A percentile compares a stretch with the other conserved stretches of the same genome.
Conservation (phyloP, 2,329 filamentous ascomycete genomes). For the Metarhizium guizhouense region DNA sequence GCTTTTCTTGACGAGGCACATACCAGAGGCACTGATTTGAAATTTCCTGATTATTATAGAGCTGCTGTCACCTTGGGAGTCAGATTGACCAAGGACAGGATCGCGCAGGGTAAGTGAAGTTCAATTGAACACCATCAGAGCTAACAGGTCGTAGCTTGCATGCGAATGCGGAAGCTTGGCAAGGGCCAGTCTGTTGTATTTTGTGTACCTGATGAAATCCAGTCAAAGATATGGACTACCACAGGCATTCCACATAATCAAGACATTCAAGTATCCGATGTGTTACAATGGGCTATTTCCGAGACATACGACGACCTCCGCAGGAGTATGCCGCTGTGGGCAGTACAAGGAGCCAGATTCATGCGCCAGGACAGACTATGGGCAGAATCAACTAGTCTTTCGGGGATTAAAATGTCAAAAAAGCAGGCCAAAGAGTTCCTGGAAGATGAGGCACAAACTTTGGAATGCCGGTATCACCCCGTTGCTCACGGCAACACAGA, state of each 20-base stretch:
- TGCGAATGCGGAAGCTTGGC: constrained; percentile 63
- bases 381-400: too few relatives aligned
- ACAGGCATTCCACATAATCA: fast-evolving
- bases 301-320: constrained; percentile 45
- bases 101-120: constrained; percentile 61
- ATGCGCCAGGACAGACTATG: neutral
- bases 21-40: constrained; percentile 60
- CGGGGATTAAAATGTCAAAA: too few relatives aligned
- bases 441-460: neutral
- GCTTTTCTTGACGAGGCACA: constrained; percentile 65
- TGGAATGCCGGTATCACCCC: too few relatives aligned
- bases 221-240: constrained; percentile 34
- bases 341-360: neutral
- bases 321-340: constrained; percentile 13
- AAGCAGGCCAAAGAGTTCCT: neutral
- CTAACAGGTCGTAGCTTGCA: constrained; percentile 41
- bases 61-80: constrained; percentile 62
- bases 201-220: constrained; percentile 49
- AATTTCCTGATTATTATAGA: constrained; percentile 46
- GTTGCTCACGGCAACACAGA: too few relatives aligned
- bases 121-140: too few relatives aligned
- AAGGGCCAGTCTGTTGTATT: constrained; percentile 58
- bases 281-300: constrained; percentile 50
- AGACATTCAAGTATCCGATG: constrained; percentile 40
- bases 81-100: constrained; percentile 55